phyloP scores from a whole-genome alignment of 768 basidiomycete genomes.

The Boletus rubroflammeus region DNA sequence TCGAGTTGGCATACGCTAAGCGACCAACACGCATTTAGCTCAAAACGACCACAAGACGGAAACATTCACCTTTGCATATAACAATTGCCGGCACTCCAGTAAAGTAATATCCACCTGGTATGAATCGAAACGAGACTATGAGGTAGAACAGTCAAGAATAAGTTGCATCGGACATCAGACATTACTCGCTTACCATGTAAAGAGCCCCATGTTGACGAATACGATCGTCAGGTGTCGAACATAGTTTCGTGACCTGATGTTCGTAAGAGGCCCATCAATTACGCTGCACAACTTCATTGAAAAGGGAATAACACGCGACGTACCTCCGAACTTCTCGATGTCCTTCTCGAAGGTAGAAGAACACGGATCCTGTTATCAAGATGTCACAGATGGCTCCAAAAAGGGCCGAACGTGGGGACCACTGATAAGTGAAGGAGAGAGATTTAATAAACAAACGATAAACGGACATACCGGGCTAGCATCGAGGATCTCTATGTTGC shows the following conservation, averaged over 20 bases:
- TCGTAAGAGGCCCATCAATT: neutral
- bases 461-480: neutral
- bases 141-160: neutral
- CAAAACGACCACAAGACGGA: neutral
- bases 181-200: conserved; percentile 2
- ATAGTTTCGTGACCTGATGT: conserved; percentile 3
- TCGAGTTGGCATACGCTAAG: conserved; percentile 8
- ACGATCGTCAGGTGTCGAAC: conserved; percentile 8
- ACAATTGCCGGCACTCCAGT: neutral
- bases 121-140: conserved; percentile 7
- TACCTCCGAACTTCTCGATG: conserved; percentile 7
- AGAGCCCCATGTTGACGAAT: conserved; percentile 12
- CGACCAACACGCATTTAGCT: neutral
- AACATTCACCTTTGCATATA: neutral
- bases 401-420: conserved; percentile 28
- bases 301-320: too few species aligned
- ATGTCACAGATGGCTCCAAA: conserved; percentile 7
- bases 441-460: neutral
- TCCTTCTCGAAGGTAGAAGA: conserved; percentile 20
- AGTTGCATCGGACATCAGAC: neutral
- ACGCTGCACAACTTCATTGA: neutral
- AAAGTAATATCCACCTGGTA: neutral
- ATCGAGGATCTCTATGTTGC: neutral
- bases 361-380: conserved; percentile 16
- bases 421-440: neutral